A percentile compares a stretch with the other conserved stretches of the same genome.
These are phyloP conservation scores for Vicia sativa DNA, from an alignment of 306 rosid genomes.

Conservation along the genomic window DNA sequence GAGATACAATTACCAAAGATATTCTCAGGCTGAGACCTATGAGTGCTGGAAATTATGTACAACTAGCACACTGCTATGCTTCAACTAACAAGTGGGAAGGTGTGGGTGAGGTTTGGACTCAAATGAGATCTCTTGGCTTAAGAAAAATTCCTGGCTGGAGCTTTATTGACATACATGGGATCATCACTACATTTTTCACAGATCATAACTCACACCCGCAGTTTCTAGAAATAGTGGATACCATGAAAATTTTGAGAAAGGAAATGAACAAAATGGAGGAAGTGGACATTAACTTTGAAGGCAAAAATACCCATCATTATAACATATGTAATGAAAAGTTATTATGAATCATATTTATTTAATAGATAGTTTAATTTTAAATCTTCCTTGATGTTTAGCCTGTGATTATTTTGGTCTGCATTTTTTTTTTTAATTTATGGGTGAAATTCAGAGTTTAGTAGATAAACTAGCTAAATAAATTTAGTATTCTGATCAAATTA, in stretches of 20 bases:
- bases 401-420: not conserved
- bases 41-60: conserved; percentile 71
- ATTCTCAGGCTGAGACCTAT: conserved; percentile 56
- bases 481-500: not conserved
- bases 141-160: conserved; percentile 87
- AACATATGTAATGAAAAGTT: conserved; percentile 26
- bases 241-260: conserved; percentile 49
- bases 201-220: conserved; percentile 71
- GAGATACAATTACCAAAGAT: conserved; percentile 53
- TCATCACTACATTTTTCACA: conserved; percentile 62
- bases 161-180: conserved; percentile 63
- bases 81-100: conserved; percentile 75
- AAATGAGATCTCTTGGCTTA: conserved; percentile 79
- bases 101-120: conserved; percentile 67
- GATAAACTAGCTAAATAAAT: not conserved
- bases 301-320: conserved; percentile 30
- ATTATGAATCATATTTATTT: not conserved
- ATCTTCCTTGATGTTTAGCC: not conserved
- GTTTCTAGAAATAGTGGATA: conserved; percentile 49
- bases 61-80: conserved; percentile 69
- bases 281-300: conserved; percentile 32
- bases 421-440: not conserved
- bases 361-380: not conserved
- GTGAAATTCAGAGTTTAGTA: not conserved
- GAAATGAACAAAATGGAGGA: conserved; percentile 56